Conservation (phyloP, 164 flowering plant genomes). For the Echeveria elegans region DNA sequence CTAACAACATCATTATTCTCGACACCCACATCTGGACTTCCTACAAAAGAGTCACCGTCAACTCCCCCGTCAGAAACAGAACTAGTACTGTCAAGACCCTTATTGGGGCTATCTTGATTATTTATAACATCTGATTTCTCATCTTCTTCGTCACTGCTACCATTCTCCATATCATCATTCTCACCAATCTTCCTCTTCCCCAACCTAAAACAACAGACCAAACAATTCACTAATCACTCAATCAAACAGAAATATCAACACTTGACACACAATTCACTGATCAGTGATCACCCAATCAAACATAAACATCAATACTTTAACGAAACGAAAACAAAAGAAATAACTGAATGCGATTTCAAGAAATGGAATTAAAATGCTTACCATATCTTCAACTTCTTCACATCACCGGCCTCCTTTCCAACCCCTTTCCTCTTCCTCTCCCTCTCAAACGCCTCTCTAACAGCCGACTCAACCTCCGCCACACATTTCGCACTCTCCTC, state of each 20-base stretch:
- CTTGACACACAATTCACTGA: not conserved
- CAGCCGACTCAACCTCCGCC: conserved; percentile 50
- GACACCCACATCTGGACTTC: conserved; percentile 13
- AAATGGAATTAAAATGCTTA: conserved; percentile 17
- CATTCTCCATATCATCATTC: conserved; percentile 46
- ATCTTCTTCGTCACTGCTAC: conserved; percentile 31
- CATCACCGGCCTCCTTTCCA: conserved; percentile 13
- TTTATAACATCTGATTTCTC: conserved; percentile 50
- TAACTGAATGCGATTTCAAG: not conserved
- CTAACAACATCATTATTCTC: conserved; percentile 9
- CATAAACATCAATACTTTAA: no score
- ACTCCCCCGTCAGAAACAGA: conserved; percentile 33
- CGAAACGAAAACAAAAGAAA: no score
- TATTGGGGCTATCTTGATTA: conserved; percentile 30
- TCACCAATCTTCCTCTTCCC: conserved; percentile 57
- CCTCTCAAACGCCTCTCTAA: conserved; percentile 37
- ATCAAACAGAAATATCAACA: not conserved
- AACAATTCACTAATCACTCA: not conserved
- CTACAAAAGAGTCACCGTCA: conserved; percentile 30
- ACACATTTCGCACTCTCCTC: conserved; percentile 58
- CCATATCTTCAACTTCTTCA: conserved; percentile 75
- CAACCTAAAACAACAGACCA: conserved; percentile 32
- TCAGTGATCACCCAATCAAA: not conserved
- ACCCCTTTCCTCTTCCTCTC: conserved; percentile 37
- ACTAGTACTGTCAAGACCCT: conserved; percentile 43